Evolutionary conservation across 2,329 filamentous ascomycete genomes (phyloP).

Genomic region (Catunica adiposa): DNA sequence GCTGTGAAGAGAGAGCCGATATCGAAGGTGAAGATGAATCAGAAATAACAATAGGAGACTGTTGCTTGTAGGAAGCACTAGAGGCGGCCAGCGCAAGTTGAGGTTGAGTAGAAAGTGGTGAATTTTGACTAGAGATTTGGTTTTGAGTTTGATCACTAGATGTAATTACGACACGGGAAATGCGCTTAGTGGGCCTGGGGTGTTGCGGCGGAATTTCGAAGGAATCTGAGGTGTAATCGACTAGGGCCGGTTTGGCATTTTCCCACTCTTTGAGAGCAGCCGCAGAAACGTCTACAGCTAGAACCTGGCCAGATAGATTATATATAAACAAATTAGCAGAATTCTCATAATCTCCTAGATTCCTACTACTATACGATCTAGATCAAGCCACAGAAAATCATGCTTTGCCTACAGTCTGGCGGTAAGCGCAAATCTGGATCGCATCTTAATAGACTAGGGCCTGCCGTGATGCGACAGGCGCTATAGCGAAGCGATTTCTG

Average conservation of each 20-base stretch:
- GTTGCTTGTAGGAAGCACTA: background rate
- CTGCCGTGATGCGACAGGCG: slow-evolving; percentile 9
- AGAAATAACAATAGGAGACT: background rate
- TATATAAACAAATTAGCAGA: background rate
- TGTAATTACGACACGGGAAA: slow-evolving; percentile 6
- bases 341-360: background rate
- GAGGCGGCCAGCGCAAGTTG: background rate
- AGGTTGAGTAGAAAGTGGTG: background rate
- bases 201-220: background rate
- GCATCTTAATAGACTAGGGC: background rate
- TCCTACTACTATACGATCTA: no score
- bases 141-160: slow-evolving; percentile 1
- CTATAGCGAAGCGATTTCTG: slow-evolving; percentile 4
- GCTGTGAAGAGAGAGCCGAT: background rate
- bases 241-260: background rate
- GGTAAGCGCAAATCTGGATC: background rate
- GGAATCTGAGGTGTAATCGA: background rate
- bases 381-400: background rate
- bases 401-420: background rate
- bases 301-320: background rate
- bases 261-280: slow-evolving; percentile 8
- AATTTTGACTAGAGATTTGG: background rate
- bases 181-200: slow-evolving; percentile 1
- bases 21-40: background rate
- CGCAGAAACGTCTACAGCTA: background rate